Conservation (phyloP, 805 yeast genomes). For the Kluyveromyces dobzhanskii region DNA sequence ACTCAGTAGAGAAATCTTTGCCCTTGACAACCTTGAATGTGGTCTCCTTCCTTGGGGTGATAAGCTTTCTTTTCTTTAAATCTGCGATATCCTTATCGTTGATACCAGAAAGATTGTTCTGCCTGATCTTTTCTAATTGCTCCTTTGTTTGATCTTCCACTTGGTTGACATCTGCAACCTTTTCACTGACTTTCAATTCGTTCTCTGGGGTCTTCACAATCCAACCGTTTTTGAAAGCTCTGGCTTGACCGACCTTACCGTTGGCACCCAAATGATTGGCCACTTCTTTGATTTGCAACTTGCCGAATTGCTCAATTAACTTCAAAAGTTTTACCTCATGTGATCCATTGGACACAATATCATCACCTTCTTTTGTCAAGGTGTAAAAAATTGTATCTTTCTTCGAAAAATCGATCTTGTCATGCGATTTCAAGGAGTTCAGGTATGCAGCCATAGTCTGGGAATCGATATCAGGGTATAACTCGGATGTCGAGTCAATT, state of each 20-base stretch:
- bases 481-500: constrained; percentile 59
- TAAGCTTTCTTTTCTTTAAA: constrained; percentile 88
- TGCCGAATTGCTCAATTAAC: constrained; percentile 66
- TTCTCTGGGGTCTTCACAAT: constrained; percentile 78
- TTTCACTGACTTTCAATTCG: constrained; percentile 46
- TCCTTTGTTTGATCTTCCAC: constrained; percentile 54
- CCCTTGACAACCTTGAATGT: constrained; percentile 77
- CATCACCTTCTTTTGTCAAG: constrained; percentile 74
- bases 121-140: constrained; percentile 47
- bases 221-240: constrained; percentile 98
- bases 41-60: constrained; percentile 58
- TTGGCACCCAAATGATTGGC: constrained; percentile 63
- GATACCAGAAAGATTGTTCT: constrained; percentile 12
- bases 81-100: constrained; percentile 68
- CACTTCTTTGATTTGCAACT: constrained; percentile 72
- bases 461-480: constrained; percentile 59
- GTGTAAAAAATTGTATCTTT: constrained; percentile 70
- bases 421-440: constrained; percentile 75
- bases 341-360: constrained; percentile 72
- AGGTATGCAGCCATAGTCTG: constrained; percentile 72
- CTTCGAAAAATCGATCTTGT: constrained; percentile 66
- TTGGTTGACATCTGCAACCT: constrained; percentile 37
- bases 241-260: constrained; percentile 92
- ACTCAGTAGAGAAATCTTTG: constrained; percentile 70
- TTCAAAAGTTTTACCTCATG: constrained; percentile 81